Base-by-base conservation (phyloP, 1,284 basidiomycete genomes). In the Cutaneotrichosporon cavernicola region DNA sequence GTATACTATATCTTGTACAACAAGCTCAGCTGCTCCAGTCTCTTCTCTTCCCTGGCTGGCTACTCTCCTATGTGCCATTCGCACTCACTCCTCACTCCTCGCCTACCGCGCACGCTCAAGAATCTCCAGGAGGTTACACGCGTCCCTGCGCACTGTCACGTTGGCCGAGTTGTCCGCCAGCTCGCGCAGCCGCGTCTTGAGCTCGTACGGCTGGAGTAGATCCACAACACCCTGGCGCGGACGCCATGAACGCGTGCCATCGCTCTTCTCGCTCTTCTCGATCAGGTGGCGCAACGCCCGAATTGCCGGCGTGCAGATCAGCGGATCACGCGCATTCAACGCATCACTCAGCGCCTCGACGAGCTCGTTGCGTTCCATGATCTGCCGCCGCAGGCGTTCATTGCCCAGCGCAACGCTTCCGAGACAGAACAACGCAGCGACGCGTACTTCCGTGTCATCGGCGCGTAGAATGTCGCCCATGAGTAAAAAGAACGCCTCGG, bases 351-450 rank as follows among this genome's bases (percentile, higher is more conserved):
- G 62, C 9, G 73, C 69, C 53, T 77, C 73, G 21, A 79, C 57
- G 9, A 80, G 64, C 36, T 69, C 73, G 1, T 73, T 65, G 34
- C 73, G 69, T 18, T 61, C 60, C 2, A 72, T 69, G 10, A 81
- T 68, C 4, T 65, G 64, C 9, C 64, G 58, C 10, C 80, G 69
- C 16, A 74, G 63, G 40, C 63, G 63, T 51, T 79, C 78, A 56
- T 71, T 75, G 0, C 80, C 80, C 26, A 80, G 61, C 13, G 78
- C 73, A 9, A 81, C 66, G 46, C 80, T 78, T 10, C 71, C 70
- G 21, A 81, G 53, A 1, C 77, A 72, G 57, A 71, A 77, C 4
- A 81, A 57, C 4, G 73, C 74, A 64, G 76, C 62, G 7, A 46
- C 57, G n/a, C 58, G 51, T 8, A 60, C 32, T 13, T 65, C 64